Evolutionary conservation across 1,284 basidiomycete genomes (phyloP), one percentile per base, ranked within the genome.

Genomic region (Puccinia sorghi): DNA sequence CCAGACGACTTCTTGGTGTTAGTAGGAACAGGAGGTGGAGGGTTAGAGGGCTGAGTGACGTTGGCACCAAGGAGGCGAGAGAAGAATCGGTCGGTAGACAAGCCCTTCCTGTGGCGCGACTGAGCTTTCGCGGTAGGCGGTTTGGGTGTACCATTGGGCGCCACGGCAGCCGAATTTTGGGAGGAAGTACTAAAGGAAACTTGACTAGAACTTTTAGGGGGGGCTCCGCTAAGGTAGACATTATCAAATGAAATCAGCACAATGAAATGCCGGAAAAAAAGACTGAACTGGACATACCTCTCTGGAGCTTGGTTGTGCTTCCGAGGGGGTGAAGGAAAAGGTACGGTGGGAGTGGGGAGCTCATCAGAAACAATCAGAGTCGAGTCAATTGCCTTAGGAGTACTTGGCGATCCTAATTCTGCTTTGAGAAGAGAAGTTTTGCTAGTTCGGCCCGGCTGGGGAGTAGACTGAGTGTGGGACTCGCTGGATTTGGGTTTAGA

Each of bases 41-140:
- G 39, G 39, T 43, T 80, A 69, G 48, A 81, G n/a, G 63, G 81
- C 80, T 22, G 81, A 81, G 5, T 81, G 27, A 52, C 11, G 43
- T 56, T 69, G 15, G 73, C 81, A 48, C 87, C 86, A 73, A 91
- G 88, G 66, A 92, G 86, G 83, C 89, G 89, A 70, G 89, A 88
- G 13, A 92, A 86, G 82, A 91, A 90, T 83, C 90, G 90, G 86
- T 91, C 91, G 80, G 91, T 86, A 0, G 90, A 91, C 80, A 90
- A 83, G 12, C 90, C 89, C 80, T 88, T 88, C 80, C 87, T 85
- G 81, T 89, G 88, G 43, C 89, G 86, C 46, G 81, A 82, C 20
- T 81, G 81, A 37, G 80, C 80, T 22, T 82, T 81, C 57, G 78
- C 56, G 70, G 81, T 50, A 73, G 80, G 67, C 39, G 63, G 22